These are phyloP conservation scores for Vinca minor DNA, from an alignment of 257 asterid genomes.

Conservation along the genomic window DNA sequence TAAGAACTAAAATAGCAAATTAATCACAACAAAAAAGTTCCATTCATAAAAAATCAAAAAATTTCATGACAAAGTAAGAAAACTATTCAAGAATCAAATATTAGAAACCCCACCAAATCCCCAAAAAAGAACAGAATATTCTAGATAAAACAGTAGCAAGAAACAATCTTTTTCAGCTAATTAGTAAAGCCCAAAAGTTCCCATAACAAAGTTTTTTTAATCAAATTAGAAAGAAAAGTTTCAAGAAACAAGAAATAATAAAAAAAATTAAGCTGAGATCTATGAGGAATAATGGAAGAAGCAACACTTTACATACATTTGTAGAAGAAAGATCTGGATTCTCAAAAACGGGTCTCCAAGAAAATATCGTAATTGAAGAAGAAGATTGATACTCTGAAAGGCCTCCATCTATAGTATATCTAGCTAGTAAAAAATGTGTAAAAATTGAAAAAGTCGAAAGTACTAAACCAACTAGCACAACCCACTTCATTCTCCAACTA, in stretches of 20 bases:
- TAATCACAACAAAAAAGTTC: conserved; percentile 3
- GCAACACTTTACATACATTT: conserved; percentile 51
- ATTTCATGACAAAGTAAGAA: neutral
- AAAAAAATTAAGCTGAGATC: conserved; percentile 35
- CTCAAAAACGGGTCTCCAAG: conserved; percentile 84
- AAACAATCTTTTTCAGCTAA: neutral
- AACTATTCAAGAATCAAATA: neutral
- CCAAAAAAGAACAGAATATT: conserved; percentile 13
- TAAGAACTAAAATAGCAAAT: neutral
- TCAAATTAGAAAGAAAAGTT: conserved; percentile 1
- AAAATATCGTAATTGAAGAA: conserved; percentile 73
- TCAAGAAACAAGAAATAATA: neutral
- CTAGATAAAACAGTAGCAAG: neutral
- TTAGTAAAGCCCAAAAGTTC: neutral
- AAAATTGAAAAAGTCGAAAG: conserved; percentile 71
- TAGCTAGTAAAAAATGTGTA: conserved; percentile 79
- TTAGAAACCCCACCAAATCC: conserved; percentile 22
- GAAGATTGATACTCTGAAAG: conserved; percentile 78
- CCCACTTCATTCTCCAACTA: conserved; percentile 63
- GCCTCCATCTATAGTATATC: conserved; percentile 61
- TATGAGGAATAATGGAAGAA: conserved; percentile 18
- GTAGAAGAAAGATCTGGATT: conserved; percentile 43
- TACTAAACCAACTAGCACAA: conserved; percentile 64
- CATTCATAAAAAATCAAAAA: neutral
- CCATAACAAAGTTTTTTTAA: neutral